These are phyloP conservation scores for Aspergillus novoparasiticus DNA, from an alignment of 2,329 filamentous ascomycete genomes.

Conservation along the genomic window DNA sequence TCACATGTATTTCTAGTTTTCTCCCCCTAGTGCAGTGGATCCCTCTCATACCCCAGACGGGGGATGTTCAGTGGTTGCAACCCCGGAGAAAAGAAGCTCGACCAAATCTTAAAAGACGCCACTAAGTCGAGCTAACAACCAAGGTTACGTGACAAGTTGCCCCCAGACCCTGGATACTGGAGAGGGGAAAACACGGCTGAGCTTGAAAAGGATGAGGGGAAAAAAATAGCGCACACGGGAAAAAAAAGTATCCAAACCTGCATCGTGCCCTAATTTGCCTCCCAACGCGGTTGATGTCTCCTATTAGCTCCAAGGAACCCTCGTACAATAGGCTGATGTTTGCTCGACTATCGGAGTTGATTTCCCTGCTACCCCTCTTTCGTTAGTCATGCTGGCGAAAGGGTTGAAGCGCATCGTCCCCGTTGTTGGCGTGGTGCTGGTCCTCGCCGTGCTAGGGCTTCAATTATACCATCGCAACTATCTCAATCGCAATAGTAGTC, in stretches of 20 bases:
- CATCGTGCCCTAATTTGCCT: background rate
- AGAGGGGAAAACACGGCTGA: background rate
- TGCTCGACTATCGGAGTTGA: background rate
- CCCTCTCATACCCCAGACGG: background rate
- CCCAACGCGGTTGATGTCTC: background rate
- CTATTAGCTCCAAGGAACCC: background rate
- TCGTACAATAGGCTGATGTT: background rate
- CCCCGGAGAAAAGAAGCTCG: background rate
- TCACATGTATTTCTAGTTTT: background rate
- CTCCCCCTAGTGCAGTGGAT: background rate
- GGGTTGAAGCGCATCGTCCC: background rate
- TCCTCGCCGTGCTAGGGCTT: background rate
- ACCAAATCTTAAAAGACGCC: background rate
- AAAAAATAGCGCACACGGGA: background rate
- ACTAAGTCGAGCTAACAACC: background rate
- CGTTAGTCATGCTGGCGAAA: constrained; percentile 1
- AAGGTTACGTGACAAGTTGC: background rate
- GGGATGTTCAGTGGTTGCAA: background rate
- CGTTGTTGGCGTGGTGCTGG: background rate
- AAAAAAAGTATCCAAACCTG: background rate
- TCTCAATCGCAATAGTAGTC: background rate
- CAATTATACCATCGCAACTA: background rate
- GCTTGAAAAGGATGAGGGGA: no score
- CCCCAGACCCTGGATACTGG: background rate
- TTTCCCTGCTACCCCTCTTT: constrained; percentile 1